Evolutionary conservation across 2,329 filamentous ascomycete genomes (phyloP), one percentile per base, ranked within the genome.

Genomic region (Stagonosporopsis tanaceti): DNA sequence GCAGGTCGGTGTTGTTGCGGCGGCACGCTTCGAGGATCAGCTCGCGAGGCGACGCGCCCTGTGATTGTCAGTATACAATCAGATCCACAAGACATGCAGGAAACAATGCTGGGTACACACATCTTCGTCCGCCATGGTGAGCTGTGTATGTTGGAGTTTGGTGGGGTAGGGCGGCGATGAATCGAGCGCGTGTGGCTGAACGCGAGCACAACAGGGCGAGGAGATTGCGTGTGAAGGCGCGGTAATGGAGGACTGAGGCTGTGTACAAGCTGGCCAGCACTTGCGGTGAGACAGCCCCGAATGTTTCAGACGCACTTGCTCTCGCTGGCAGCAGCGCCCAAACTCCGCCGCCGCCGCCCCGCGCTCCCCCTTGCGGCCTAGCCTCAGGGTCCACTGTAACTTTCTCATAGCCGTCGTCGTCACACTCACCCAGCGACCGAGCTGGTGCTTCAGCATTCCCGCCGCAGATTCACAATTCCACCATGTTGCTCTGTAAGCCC

Each of bases 21-120:
- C 94, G 92, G 80, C 91, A 96, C 69, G 95, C 92, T 81, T 96
- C 94, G 78, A 98, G 87, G 68, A 98, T 86, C 71, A 91, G 86
- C 81, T 98, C 94, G 76, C 89, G 85, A 44, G 88, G 87, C 59
- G 91, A 91, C 67, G 94, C 94, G 75, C 94, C 95, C 90, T 96
- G 69, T 51, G 40, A 35, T 24, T 9, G 55, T 72, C 39, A 70
- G 60, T 15, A 30, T 3, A 2, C 22, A 32, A 12, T 32, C 11
- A 6, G 11, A 2, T 34, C 5, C 40, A 25, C 15, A 6, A n/a
- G 32, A 15, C 32, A 34, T n/a, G 32, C 14, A 7, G 4, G 25
- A 28, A 22, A 28, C 5, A 25, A 8, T 12, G 5, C 5, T 12
- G 17, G 22, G 5, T 15, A n/a, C 30, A 14, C 63, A 71, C 69